These are phyloP conservation scores for Bondarzewia mesenterica DNA, from an alignment of 1,284 basidiomycete genomes.

Conservation along the genomic window DNA sequence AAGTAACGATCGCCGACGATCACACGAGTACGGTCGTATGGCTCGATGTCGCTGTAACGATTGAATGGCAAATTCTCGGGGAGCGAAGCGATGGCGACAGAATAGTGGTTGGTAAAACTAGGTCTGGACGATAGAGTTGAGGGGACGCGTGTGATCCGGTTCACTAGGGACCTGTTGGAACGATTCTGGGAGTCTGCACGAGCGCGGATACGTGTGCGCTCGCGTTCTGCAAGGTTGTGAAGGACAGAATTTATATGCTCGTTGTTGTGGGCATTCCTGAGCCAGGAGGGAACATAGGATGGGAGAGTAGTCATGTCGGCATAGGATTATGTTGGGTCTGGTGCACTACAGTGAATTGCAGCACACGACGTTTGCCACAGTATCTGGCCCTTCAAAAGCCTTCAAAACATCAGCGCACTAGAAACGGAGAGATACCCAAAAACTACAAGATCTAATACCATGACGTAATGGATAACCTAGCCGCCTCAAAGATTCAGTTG, in stretches of 20 bases:
- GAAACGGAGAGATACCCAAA: too few species aligned
- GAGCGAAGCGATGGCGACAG: conserved; percentile 39
- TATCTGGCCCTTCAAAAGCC: too few species aligned
- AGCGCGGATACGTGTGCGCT: conserved; percentile 26
- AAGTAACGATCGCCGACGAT: conserved; percentile 54
- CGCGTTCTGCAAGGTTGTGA: conserved; percentile 31
- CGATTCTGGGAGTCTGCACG: conserved; percentile 27
- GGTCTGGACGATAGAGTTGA: conserved; percentile 15
- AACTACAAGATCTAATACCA: too few species aligned
- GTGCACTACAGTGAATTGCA: neutral
- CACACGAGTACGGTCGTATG: conserved; percentile 75
- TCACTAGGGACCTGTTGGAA: conserved; percentile 18
- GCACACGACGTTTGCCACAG: too few species aligned
- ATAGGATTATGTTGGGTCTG: neutral
- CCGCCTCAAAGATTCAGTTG: too few species aligned
- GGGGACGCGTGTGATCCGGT: conserved; percentile 16
- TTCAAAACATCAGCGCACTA: too few species aligned
- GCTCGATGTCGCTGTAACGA: conserved; percentile 66
- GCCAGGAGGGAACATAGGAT: conserved; percentile 18
- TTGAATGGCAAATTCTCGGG: conserved; percentile 42
- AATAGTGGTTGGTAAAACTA: conserved; percentile 38
- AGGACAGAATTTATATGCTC: conserved; percentile 28
- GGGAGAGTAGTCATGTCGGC: conserved; percentile 6
- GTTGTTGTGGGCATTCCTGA: conserved; percentile 21
- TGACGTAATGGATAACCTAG: too few species aligned